Evolutionary conservation across 2,329 filamentous ascomycete species (phyloP).

Genomic region (Fusarium fracticaudum): DNA sequence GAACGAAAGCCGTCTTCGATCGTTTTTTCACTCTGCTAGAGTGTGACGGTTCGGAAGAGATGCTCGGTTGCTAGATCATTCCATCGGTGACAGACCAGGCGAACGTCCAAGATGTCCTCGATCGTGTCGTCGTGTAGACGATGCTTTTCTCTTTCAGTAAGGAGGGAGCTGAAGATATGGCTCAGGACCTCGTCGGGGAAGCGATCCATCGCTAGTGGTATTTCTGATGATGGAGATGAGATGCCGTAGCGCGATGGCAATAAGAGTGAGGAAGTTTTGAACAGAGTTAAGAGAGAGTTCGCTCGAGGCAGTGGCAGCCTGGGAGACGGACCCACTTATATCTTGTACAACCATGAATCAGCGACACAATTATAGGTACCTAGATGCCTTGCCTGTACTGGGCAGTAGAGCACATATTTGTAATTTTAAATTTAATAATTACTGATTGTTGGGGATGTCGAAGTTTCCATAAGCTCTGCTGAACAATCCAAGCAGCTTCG

Average conservation of each 20-base stretch:
- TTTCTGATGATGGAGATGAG: neutral
- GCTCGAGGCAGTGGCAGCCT: neutral
- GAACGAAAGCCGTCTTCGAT: neutral
- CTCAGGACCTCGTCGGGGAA: conserved; percentile 9
- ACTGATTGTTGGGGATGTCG: too few species aligned
- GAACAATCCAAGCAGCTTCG: too few species aligned
- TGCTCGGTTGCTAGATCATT: neutral
- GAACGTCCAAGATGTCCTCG: neutral
- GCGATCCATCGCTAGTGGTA: neutral
- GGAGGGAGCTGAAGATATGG: neutral
- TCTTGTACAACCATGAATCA: neutral
- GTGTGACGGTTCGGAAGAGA: neutral
- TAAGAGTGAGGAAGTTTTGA: neutral
- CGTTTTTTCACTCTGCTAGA: neutral
- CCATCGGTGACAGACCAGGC: conserved; percentile 23
- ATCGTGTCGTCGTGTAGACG: neutral
- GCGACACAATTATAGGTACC: too few species aligned
- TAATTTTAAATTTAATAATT: too few species aligned
- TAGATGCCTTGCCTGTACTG: too few species aligned
- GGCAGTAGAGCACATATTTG: too few species aligned
- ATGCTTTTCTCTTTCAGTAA: neutral
- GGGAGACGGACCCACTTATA: neutral
- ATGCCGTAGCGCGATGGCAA: neutral
- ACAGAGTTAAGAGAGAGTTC: neutral
- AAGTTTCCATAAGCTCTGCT: too few species aligned